Evolutionary conservation across 352 stramenopile genomes (phyloP).

Genomic region (Phytophthora fragariaefolia): DNA sequence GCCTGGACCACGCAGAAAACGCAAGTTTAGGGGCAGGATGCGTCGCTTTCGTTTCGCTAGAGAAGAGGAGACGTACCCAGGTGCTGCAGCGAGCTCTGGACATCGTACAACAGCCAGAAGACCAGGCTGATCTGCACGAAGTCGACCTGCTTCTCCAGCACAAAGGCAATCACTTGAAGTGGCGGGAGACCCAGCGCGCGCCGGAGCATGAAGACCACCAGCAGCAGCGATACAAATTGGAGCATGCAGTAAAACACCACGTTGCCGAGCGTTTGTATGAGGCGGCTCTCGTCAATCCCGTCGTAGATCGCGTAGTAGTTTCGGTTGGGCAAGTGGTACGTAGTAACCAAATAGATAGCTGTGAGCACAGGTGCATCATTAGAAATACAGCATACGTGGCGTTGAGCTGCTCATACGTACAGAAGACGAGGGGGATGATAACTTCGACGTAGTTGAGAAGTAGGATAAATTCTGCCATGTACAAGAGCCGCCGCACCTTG

Average conservation of each 20-base stretch:
- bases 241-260: constrained; percentile 45
- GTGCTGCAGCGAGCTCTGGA: not conserved
- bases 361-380: too few relatives aligned
- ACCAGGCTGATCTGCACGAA: not conserved
- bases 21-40: not conserved
- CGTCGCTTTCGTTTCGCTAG: not conserved
- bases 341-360: constrained; percentile 34
- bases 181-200: constrained; percentile 36
- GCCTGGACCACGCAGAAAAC: constrained; percentile 9
- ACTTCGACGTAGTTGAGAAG: constrained; percentile 27
- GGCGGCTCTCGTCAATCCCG: constrained; percentile 12
- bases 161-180: constrained; percentile 41
- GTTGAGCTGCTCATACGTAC: constrained; percentile 4
- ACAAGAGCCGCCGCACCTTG: constrained; percentile 11
- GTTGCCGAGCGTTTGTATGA: constrained; percentile 34
- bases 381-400: constrained; percentile 1
- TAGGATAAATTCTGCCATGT: constrained; percentile 23
- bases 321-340: constrained; percentile 42
- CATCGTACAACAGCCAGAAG: constrained; percentile 1
- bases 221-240: constrained; percentile 40
- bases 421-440: constrained; percentile 23
- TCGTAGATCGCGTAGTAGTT: constrained; percentile 37
- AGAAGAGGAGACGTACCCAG: not conserved
- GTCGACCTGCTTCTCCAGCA: constrained; percentile 40
- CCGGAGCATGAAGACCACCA: constrained; percentile 31